A percentile compares a stretch with the other conserved stretches of the same genome.
These are phyloP conservation scores for Emiliania huxleyi DNA, from an alignment of 78 protist genomes.

Conservation along the genomic window DNA sequence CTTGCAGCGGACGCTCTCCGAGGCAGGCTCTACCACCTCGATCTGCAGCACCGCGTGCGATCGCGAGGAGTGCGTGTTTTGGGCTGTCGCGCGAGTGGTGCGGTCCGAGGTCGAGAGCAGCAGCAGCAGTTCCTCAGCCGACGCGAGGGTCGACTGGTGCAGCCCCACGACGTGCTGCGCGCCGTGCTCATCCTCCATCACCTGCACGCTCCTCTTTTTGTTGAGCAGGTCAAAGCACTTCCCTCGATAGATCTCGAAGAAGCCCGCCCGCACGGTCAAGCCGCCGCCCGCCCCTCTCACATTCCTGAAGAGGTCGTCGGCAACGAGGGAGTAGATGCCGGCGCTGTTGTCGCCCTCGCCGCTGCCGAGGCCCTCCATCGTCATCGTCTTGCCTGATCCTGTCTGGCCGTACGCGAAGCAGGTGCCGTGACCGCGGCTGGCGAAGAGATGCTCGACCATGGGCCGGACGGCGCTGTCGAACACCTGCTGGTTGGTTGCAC, in stretches of 20 bases:
- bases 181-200: neutral
- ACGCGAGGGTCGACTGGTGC: neutral
- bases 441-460: conserved; percentile 13
- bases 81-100: conserved; percentile 29
- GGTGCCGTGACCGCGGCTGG: conserved; percentile 31
- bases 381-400: conserved; percentile 53
- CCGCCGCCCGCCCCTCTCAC: neutral
- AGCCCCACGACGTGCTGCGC: conserved; percentile 23
- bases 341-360: neutral
- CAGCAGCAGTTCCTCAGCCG: neutral
- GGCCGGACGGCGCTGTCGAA: neutral
- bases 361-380: neutral
- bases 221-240: conserved; percentile 40
- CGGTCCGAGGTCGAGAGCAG: neutral
- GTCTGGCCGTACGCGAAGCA: conserved; percentile 57
- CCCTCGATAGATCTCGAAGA: conserved; percentile 53
- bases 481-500: conserved; percentile 54
- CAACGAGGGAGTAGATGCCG: conserved; percentile 27
- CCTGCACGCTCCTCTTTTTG: neutral
- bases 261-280: neutral
- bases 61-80: conserved; percentile 22
- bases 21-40: neutral
- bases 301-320: conserved; percentile 19
- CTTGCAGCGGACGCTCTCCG: conserved; percentile 4
- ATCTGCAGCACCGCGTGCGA: conserved; percentile 48